phyloP scores from a whole-genome alignment of 225 moss, liverwort and hornwort species.

The Polytrichum commune region DNA sequence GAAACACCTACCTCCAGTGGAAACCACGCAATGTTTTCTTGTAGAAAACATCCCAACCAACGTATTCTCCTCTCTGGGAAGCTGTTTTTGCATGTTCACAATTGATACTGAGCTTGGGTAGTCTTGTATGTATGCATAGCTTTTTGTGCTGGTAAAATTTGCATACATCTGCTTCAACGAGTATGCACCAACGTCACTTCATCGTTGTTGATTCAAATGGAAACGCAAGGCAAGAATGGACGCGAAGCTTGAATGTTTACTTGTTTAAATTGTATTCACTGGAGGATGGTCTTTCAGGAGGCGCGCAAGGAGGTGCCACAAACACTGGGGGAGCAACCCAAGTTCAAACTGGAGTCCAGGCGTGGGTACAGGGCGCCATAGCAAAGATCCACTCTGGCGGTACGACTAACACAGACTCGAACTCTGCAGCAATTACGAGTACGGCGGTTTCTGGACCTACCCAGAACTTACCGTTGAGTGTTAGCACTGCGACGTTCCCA shows the following conservation, averaged over 20 bases:
- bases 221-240: no score
- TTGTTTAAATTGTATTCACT: constrained; percentile 6
- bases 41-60: no score
- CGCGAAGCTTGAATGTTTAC: neutral
- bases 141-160: no score
- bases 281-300: constrained; percentile 32
- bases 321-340: constrained; percentile 62
- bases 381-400: constrained; percentile 70
- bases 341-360: constrained; percentile 85
- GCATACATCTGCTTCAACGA: no score
- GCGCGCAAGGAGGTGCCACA: constrained; percentile 43
- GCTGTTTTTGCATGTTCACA: no score
- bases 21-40: no score
- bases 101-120: no score
- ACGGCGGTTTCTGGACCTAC: constrained; percentile 46
- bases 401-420: constrained; percentile 55
- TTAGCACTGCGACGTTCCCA: constrained; percentile 88
- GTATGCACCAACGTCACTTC: no score
- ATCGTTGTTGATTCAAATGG: no score
- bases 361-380: constrained; percentile 95
- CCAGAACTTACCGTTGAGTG: constrained; percentile 61
- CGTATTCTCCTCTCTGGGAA: no score
- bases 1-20: no score
- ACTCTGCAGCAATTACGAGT: constrained; percentile 42
- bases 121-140: no score